These are phyloP conservation scores for Mollisia scopiformis DNA, from an alignment of 2,329 filamentous ascomycete genomes.

Conservation along the genomic window DNA sequence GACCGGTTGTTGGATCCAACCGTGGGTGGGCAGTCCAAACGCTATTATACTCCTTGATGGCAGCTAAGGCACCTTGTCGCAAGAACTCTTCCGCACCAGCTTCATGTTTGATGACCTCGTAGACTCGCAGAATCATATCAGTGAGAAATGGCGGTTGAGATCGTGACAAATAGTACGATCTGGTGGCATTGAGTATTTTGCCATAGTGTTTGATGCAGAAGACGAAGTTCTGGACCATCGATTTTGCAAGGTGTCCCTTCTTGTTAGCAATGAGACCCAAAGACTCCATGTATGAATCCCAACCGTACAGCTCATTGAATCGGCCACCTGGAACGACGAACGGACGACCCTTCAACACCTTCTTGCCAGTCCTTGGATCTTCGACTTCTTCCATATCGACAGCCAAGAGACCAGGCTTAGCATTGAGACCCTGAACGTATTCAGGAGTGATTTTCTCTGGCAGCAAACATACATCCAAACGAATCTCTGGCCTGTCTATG, in stretches of 20 bases:
- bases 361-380: slow-evolving; percentile 69
- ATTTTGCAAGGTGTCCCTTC: slow-evolving; percentile 83
- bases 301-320: slow-evolving; percentile 98
- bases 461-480: slow-evolving; percentile 83
- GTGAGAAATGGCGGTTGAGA: slow-evolving; percentile 97
- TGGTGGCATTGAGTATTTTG: slow-evolving; percentile 96
- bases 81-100: slow-evolving; percentile 78
- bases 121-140: slow-evolving; percentile 94
- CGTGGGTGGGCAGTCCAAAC: slow-evolving; percentile 44
- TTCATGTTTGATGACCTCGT: slow-evolving; percentile 79
- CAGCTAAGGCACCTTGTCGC: slow-evolving; percentile 77
- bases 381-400: slow-evolving; percentile 81
- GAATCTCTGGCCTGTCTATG: slow-evolving; percentile 76
- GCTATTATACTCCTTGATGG: slow-evolving; percentile 73
- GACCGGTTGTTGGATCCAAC: slow-evolving; percentile 50
- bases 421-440: slow-evolving; percentile 80
- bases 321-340: slow-evolving; percentile 97
- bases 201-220: slow-evolving; percentile 99
- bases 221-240: slow-evolving; percentile 95
- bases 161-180: slow-evolving; percentile 91
- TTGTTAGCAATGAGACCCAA: slow-evolving; percentile 86
- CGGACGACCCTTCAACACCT: slow-evolving; percentile 76
- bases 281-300: slow-evolving; percentile 99
- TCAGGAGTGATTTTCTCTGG: slow-evolving; percentile 78
- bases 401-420: slow-evolving; percentile 85